Conservation (phyloP, 768 basidiomycete species). For the Kwoniella sp. region DNA sequence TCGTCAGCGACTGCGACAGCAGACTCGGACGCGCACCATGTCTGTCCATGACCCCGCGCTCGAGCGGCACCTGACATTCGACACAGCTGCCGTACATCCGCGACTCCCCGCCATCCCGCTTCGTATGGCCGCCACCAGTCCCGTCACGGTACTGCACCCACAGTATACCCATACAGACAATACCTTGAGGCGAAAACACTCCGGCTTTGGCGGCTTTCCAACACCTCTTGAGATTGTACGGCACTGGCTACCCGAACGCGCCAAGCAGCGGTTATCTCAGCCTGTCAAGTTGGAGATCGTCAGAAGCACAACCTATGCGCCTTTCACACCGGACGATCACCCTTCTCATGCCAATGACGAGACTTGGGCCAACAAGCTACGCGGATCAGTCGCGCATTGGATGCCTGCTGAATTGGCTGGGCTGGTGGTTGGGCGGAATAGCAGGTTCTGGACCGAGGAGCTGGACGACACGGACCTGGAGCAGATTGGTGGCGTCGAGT, state of each 20-base stretch:
- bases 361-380: slow-evolving; percentile 16
- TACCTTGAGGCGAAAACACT: slow-evolving; percentile 10
- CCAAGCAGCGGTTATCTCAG: slow-evolving; percentile 2
- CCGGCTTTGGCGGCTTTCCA: slow-evolving; percentile 17
- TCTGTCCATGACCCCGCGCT: background rate
- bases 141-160: too few relatives aligned
- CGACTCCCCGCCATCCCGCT: too few relatives aligned
- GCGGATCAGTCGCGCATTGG: slow-evolving; percentile 30
- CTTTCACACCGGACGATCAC: background rate
- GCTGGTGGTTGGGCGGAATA: slow-evolving; percentile 43
- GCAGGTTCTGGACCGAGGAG: slow-evolving; percentile 42
- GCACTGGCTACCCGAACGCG: background rate
- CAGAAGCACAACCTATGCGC: background rate
- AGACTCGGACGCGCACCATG: slow-evolving; percentile 1
- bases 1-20: slow-evolving; percentile 10
- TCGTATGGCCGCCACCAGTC: too few relatives aligned
- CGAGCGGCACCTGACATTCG: too few relatives aligned
- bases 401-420: slow-evolving; percentile 33
- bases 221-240: slow-evolving; percentile 10
- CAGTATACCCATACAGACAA: too few relatives aligned
- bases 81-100: too few relatives aligned
- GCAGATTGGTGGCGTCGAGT: slow-evolving; percentile 43
- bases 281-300: slow-evolving; percentile 6
- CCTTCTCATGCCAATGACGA: slow-evolving; percentile 5
- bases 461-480: slow-evolving; percentile 44